Conservation (phyloP, 1,284 basidiomycete genomes). For the Ustilago crameri region DNA sequence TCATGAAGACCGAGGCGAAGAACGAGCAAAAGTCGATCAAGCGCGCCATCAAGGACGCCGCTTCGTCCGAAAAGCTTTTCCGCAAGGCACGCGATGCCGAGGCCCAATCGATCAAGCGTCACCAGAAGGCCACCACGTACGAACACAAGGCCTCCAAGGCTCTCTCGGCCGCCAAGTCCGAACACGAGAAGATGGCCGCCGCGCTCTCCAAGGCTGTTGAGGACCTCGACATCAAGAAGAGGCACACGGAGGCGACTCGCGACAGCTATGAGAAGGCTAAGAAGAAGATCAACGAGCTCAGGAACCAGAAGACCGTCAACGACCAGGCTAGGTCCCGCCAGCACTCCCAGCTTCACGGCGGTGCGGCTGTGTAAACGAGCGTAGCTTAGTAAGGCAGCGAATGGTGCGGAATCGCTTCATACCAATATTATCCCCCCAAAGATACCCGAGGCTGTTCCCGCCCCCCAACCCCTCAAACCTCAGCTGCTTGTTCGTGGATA, state of each 20-base stretch:
- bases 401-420: background rate
- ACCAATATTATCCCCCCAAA: too few species aligned
- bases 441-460: too few species aligned
- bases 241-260: conserved; percentile 50
- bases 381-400: too few species aligned
- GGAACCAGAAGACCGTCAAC: conserved; percentile 52
- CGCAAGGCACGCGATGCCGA: conserved; percentile 61
- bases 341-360: conserved; percentile 44
- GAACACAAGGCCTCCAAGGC: conserved; percentile 62
- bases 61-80: conserved; percentile 52
- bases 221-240: conserved; percentile 63
- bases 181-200: conserved; percentile 54
- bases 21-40: conserved; percentile 58
- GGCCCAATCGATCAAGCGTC: conserved; percentile 54
- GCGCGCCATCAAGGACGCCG: conserved; percentile 59
- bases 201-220: conserved; percentile 56
- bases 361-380: conserved; percentile 2
- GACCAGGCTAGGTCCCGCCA: conserved; percentile 52
- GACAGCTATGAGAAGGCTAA: conserved; percentile 54
- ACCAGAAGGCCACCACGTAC: conserved; percentile 54
- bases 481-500: too few species aligned
- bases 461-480: too few species aligned
- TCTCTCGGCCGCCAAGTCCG: conserved; percentile 53
- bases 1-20: conserved; percentile 62
- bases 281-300: conserved; percentile 51